Evolutionary conservation across 257 asterid species (phyloP).

Genomic region (Nyctanthes arbortristis): DNA sequence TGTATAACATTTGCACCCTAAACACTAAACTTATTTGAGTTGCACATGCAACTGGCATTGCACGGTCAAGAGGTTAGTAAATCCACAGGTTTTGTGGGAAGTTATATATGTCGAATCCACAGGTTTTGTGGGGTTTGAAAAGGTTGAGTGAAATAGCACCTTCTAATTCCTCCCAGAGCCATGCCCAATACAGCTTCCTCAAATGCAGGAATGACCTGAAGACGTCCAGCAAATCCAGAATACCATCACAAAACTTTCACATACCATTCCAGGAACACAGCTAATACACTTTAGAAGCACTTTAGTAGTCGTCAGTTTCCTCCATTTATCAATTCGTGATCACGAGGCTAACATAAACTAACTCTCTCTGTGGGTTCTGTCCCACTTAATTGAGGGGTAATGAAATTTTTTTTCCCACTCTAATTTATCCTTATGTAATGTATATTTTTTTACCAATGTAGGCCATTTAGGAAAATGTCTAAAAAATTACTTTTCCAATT

Average conservation of each 20-base stretch:
- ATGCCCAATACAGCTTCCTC: conserved; percentile 94
- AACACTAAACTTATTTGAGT: no score
- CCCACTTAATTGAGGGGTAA: no score
- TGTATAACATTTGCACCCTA: neutral
- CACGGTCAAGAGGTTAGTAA: no score
- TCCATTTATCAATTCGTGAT: neutral
- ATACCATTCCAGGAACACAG: conserved; percentile 6
- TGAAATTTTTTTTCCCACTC: no score
- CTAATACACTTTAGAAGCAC: neutral
- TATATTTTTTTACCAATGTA: no score
- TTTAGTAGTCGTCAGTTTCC: neutral
- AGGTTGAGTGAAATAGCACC: conserved; percentile 39
- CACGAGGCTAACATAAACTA: neutral
- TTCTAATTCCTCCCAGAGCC: conserved; percentile 88
- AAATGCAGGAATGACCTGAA: conserved; percentile 95
- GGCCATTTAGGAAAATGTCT: no score
- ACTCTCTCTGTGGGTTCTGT: no score
- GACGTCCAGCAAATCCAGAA: conserved; percentile 29
- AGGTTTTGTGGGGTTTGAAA: conserved; percentile 11
- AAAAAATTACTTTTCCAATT: no score
- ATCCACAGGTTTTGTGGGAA: neutral
- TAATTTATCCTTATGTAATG: no score
- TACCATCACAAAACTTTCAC: conserved; percentile 17
- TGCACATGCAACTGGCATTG: no score
- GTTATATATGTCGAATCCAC: no score